phyloP scores from a whole-genome alignment of 805 yeast species.

The Yueomyces sinensis region DNA sequence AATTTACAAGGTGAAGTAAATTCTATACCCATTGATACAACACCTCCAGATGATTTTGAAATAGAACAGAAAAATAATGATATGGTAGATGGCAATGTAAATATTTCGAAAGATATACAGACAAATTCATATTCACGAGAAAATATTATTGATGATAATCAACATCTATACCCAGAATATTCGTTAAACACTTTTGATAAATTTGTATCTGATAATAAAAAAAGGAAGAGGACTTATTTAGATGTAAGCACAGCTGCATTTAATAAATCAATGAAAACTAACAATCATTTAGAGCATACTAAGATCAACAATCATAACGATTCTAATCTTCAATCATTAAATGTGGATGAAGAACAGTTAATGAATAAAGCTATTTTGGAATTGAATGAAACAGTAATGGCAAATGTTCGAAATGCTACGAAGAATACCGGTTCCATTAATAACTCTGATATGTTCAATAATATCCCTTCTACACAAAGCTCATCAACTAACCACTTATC shows the following conservation, averaged over 20 bases:
- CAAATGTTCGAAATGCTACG: not conserved
- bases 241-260: conserved; percentile 7
- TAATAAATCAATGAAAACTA: not conserved
- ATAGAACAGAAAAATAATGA: not conserved
- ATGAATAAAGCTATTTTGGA: conserved; percentile 14
- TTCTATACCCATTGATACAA: conserved; percentile 1
- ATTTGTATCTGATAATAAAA: conserved; percentile 14
- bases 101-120: not conserved
- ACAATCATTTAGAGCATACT: not conserved
- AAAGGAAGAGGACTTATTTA: conserved; percentile 9
- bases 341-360: conserved; percentile 1
- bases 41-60: conserved; percentile 5
- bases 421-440: no score
- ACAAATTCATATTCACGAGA: not conserved
- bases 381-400: not conserved
- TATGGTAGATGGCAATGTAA: not conserved
- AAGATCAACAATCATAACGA: not conserved
- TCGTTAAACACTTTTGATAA: conserved; percentile 17
- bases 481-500: no score
- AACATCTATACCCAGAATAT: conserved; percentile 4
- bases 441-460: not conserved
- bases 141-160: not conserved
- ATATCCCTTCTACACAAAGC: not conserved
- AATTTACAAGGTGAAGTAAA: conserved; percentile 8
- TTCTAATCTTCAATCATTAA: not conserved